phyloP scores from a whole-genome alignment of 305 asterid species.

The Plantago rigida region DNA sequence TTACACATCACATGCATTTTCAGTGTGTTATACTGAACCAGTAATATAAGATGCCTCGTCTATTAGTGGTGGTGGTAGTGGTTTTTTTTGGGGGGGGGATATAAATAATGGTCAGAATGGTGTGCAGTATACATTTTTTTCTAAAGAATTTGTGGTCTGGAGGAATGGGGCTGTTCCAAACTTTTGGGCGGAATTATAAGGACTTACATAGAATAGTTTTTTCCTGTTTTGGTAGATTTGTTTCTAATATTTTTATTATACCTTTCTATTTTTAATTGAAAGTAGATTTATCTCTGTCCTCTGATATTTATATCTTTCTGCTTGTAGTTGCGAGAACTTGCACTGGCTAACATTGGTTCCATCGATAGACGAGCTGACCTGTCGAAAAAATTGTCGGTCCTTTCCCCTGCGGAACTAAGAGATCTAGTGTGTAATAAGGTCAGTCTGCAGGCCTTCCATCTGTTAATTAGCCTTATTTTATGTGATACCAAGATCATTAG shows the following conservation, averaged over 20 bases:
- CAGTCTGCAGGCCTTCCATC: constrained; percentile 25
- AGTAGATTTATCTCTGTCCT: neutral
- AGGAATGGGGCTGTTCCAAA: too few species aligned
- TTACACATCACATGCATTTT: too few species aligned
- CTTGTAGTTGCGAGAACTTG: constrained; percentile 78
- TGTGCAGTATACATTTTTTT: too few species aligned
- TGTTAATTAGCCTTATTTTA: constrained; percentile 3
- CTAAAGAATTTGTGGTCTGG: too few species aligned
- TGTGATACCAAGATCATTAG: constrained; percentile 4
- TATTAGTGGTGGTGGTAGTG: too few species aligned
- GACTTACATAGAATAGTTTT: neutral
- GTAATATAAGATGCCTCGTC: too few species aligned
- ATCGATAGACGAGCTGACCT: constrained; percentile 77
- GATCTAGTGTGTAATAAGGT: constrained; percentile 88
- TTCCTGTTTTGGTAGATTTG: neutral
- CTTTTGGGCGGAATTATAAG: too few species aligned
- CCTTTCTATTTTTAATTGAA: too few species aligned
- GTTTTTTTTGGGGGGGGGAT: too few species aligned
- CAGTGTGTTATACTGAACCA: too few species aligned
- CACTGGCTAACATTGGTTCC: constrained; percentile 84
- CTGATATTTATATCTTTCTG: neutral
- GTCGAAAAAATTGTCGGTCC: constrained; percentile 69
- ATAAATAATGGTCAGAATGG: too few species aligned
- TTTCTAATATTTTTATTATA: too few species aligned
- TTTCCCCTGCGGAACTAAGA: constrained; percentile 71